These are phyloP conservation scores for Tetragonia tetragonoides DNA, from an alignment of 148 eudicot species.

Conservation along the genomic window DNA sequence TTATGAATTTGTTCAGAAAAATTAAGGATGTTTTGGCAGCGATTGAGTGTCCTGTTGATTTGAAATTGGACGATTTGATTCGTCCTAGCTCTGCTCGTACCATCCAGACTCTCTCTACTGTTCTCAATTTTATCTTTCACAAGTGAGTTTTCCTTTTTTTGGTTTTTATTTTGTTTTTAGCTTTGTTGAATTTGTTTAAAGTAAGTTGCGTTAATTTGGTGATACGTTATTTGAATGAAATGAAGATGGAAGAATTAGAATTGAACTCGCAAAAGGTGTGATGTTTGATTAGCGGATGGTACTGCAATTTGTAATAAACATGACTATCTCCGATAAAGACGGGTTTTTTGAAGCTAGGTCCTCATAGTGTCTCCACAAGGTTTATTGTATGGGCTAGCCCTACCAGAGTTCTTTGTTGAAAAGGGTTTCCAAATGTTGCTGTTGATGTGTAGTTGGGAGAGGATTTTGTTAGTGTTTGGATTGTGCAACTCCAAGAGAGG, in stretches of 20 bases:
- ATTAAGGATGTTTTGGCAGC: conserved; percentile 44
- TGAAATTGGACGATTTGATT: conserved; percentile 57
- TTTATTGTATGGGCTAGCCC: neutral
- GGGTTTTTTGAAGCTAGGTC: neutral
- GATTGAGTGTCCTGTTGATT: conserved; percentile 50
- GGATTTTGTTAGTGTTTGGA: neutral
- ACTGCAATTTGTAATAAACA: neutral
- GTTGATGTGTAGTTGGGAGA: neutral
- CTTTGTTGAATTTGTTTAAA: neutral
- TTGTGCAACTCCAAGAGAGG: neutral
- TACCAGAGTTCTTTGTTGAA: neutral
- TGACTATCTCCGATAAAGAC: neutral
- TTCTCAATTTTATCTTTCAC: conserved; percentile 64
- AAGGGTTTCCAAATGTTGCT: conserved; percentile 1
- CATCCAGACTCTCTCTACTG: conserved; percentile 50
- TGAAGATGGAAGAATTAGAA: neutral
- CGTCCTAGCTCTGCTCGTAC: conserved; percentile 69
- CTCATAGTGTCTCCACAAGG: neutral
- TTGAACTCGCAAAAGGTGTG: neutral
- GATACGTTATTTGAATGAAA: too few species aligned
- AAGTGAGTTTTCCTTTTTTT: conserved; percentile 39
- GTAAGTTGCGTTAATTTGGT: neutral
- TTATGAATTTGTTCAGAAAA: conserved; percentile 46
- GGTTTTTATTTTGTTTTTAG: neutral
- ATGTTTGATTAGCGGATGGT: neutral